Percentiles rank a stretch among this genome's conserved stretches.
phyloP scores from a whole-genome alignment of 495 filamentous ascomycete genomes.

The Penicillium alfredii region DNA sequence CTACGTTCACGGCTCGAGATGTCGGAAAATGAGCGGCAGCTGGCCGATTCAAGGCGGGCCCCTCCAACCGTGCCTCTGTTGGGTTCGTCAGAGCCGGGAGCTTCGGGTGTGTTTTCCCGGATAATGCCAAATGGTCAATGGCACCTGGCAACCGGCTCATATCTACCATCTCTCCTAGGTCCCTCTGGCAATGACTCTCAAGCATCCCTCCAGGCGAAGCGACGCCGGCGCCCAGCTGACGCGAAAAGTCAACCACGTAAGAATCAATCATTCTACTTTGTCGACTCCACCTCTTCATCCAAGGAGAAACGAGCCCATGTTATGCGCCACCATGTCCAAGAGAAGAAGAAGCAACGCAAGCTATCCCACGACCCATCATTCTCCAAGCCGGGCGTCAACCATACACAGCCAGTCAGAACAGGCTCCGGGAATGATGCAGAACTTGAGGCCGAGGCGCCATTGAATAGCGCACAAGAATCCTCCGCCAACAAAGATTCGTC shows the following conservation, averaged over 20 bases:
- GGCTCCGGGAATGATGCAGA: conserved; percentile 10
- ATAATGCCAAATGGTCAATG: not conserved
- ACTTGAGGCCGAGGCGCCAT: conserved; percentile 1
- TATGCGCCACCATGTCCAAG: conserved; percentile 46
- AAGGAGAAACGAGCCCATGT: conserved; percentile 45
- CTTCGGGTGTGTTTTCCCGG: conserved; percentile 12
- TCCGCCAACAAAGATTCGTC: conserved; percentile 9
- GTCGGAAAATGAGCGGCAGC: conserved; percentile 19
- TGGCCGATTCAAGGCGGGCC: conserved; percentile 8
- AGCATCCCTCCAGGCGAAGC: conserved; percentile 17
- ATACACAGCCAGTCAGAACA: conserved; percentile 20
- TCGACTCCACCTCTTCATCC: conserved; percentile 39
- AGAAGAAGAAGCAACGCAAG: conserved; percentile 38
- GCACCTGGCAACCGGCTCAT: too few relatives aligned
- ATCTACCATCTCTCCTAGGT: conserved; percentile 9
- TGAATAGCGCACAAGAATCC: conserved; percentile 1
- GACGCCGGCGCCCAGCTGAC: conserved; percentile 21
- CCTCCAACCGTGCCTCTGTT: not conserved
- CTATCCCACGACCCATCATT: conserved; percentile 15
- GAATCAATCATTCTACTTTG: conserved; percentile 41
- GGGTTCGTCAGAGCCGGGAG: conserved; percentile 5
- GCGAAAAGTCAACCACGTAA: conserved; percentile 17
- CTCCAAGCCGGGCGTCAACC: conserved; percentile 15
- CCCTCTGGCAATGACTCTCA: conserved; percentile 15
- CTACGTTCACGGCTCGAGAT: conserved; percentile 17